Conservation (phyloP, 164 flowering plant genomes). For the Aristolochia californica region DNA sequence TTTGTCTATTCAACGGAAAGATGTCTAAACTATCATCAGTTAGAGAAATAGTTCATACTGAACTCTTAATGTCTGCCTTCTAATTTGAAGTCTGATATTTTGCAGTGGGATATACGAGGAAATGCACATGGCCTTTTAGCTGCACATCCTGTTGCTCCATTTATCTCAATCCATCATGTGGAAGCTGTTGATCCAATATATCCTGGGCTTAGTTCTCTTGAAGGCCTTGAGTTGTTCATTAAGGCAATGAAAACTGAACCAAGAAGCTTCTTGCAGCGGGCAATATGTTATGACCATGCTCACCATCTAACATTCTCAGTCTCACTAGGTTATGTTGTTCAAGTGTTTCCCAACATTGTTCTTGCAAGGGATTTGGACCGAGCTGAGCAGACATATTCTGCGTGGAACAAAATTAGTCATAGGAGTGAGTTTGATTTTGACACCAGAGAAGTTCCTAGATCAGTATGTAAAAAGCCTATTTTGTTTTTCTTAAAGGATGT, state of each 20-base stretch:
- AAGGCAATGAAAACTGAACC: conserved; percentile 41
- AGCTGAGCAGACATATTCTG: conserved; percentile 45
- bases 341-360: conserved; percentile 47
- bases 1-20: too few species aligned
- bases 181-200: conserved; percentile 51
- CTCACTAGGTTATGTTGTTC: conserved; percentile 52
- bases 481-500: conserved; percentile 43
- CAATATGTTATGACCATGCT: conserved; percentile 44
- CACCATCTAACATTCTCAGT: conserved; percentile 35
- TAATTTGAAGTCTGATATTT: background rate
- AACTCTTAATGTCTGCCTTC: too few species aligned
- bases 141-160: conserved; percentile 55
- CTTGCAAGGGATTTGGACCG: conserved; percentile 50
- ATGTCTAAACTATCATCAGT: too few species aligned
- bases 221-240: conserved; percentile 37
- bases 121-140: conserved; percentile 48
- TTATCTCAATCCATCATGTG: conserved; percentile 54
- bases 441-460: conserved; percentile 27
- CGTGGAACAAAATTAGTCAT: conserved; percentile 40
- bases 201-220: conserved; percentile 40
- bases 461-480: conserved; percentile 47
- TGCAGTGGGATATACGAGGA: conserved; percentile 58
- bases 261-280: conserved; percentile 43
- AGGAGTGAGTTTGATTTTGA: conserved; percentile 55
- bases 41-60: too few species aligned